Conservation (phyloP, 2,329 filamentous ascomycete genomes). For the Neofusicoccum cordaticola region DNA sequence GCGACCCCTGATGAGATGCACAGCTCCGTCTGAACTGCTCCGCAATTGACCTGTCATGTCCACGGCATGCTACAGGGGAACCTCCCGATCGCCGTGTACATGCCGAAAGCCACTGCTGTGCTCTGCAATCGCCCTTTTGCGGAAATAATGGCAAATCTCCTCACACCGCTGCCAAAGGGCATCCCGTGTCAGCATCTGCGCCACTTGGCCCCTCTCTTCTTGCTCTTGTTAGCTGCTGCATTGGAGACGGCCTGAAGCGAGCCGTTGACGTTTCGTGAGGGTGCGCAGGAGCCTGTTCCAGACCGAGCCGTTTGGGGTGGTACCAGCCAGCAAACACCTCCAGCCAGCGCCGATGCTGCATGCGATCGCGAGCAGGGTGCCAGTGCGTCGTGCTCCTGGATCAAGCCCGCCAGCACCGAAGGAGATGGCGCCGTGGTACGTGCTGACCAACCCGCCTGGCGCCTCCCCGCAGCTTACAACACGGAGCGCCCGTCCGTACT, state of each 20-base stretch:
- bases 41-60: constrained; percentile 1
- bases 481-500: not conserved
- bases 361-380: not conserved
- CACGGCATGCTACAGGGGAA: not conserved
- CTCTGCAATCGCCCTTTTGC: not conserved
- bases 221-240: not conserved
- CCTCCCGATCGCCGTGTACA: not conserved
- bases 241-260: constrained; percentile 10
- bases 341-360: constrained; percentile 8
- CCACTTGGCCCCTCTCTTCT: not conserved
- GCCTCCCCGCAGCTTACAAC: not conserved
- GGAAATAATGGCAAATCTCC: not conserved
- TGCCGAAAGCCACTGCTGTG: not conserved
- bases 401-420: not conserved
- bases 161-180: not conserved
- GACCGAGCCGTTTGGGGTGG: not conserved
- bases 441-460: not conserved
- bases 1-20: constrained; percentile 3
- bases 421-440: constrained; percentile 1
- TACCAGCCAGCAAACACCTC: not conserved
- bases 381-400: constrained; percentile 2
- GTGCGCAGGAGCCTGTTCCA: constrained; percentile 2
- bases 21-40: not conserved
- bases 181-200: not conserved
- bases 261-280: not conserved